phyloP scores from a whole-genome alignment of 257 asterid species.

The Solanum acaule region DNA sequence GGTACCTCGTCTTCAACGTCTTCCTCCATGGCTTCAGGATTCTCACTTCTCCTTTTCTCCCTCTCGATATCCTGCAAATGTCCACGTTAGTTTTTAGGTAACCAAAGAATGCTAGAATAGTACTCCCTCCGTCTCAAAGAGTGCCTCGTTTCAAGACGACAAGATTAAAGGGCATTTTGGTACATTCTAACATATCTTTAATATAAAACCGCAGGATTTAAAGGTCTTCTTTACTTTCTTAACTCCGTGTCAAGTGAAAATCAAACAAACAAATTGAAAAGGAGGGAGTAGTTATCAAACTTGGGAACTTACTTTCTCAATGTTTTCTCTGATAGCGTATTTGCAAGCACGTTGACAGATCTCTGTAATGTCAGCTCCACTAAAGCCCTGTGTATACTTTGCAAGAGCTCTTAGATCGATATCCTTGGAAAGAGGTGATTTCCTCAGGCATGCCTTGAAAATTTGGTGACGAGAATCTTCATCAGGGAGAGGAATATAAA shows the following conservation, averaged over 20 bases:
- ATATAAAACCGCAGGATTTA: no score
- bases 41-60: constrained; percentile 34
- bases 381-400: constrained; percentile 79
- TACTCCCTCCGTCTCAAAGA: no score
- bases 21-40: constrained; percentile 69
- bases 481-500: constrained; percentile 84
- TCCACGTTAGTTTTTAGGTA: not conserved
- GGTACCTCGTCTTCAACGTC: constrained; percentile 45
- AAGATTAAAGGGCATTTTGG: no score
- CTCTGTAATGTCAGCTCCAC: constrained; percentile 91
- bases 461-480: constrained; percentile 77
- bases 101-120: not conserved
- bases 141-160: no score
- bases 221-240: no score
- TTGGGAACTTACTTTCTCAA: constrained; percentile 52
- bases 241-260: no score
- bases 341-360: constrained; percentile 91
- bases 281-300: no score
- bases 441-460: constrained; percentile 76
- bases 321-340: constrained; percentile 84
- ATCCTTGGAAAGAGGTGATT: constrained; percentile 74
- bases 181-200: no score
- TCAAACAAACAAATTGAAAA: no score
- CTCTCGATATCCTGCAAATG: constrained; percentile 48
- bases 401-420: constrained; percentile 76